Evolutionary conservation across 148 eudicot species (phyloP), one percentile per base, ranked within the genome.

Genomic region (Camellia japonica): DNA sequence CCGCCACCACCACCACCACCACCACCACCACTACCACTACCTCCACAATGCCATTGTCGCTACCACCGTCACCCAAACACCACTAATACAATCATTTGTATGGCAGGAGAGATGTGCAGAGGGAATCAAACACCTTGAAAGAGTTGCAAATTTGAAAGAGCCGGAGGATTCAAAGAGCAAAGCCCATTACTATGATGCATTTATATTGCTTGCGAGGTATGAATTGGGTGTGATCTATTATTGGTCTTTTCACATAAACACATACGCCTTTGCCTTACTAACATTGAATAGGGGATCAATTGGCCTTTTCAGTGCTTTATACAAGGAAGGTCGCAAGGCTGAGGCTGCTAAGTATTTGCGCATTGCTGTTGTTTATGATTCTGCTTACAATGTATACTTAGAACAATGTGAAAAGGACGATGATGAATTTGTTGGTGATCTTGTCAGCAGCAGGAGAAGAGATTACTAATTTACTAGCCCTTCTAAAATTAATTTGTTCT

Each of bases 121-220:
- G 83, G 90, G 90, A 30, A 83, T 92, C 79, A 76, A 58, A 46
- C 97, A 92, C 91, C 87, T 93, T 44, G 94, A 96, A 87, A 87
- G 95, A 87, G 74, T 94, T 80, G 89, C 83, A 71, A 80, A 83
- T 74, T 58, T 92, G 77, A 83, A 87, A 78, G 99, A 90, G 83
- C 99, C 98, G 16, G 95, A 87, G 69, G 90, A 93, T 77, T 44
- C 87, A 47, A 81, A 64, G 60, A 87, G 84, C 88, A 93, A 91
- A 84, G 91, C 75, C 74, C 95, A 85, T 82, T 96, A 93, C 80
- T 92, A 90, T 38, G 97, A 91, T 73, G 95, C 90, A 41, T 81
- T 93, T 65, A 54, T 93, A 47, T 49, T 94, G 51, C 89, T 87
- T 68, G 85, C 95, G 44, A 89, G 97, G 98, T 95, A 87, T 66